Conservation (phyloP, 1,284 basidiomycete species). For the Puccinia hordei region DNA sequence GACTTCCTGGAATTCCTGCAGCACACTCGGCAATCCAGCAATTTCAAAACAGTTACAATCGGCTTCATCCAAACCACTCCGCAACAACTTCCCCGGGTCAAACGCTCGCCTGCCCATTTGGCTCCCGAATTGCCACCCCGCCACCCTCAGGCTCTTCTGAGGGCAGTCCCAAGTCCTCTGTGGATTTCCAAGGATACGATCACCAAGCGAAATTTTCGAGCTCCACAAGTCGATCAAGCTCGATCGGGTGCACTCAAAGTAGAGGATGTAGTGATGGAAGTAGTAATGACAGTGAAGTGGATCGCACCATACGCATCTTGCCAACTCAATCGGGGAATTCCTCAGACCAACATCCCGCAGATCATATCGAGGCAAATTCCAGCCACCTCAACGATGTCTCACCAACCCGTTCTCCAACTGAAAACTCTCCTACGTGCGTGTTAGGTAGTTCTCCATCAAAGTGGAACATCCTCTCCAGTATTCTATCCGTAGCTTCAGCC, state of each 20-base stretch:
- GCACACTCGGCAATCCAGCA: neutral
- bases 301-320: constrained; percentile 9
- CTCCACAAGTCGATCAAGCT: constrained; percentile 36
- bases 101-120: constrained; percentile 9
- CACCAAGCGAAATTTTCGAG: constrained; percentile 22
- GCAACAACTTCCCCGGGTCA: constrained; percentile 38
- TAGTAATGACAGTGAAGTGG: constrained; percentile 23
- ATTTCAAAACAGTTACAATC: neutral
- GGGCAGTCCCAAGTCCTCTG: constrained; percentile 24
- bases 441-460: constrained; percentile 56
- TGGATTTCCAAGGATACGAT: constrained; percentile 7
- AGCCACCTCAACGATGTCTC: constrained; percentile 1
- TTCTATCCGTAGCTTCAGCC: constrained; percentile 50
- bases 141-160: constrained; percentile 29
- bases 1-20: neutral
- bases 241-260: constrained; percentile 26
- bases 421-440: constrained; percentile 57
- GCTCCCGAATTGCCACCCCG: constrained; percentile 16
- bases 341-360: constrained; percentile 2
- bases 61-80: constrained; percentile 10
- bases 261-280: constrained; percentile 24
- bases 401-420: constrained; percentile 33
- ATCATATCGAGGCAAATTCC: neutral
- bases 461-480: constrained; percentile 27
- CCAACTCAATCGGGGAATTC: constrained; percentile 31